Conservation (phyloP, 805 yeast genomes). For the Lachancea kluyveri region DNA sequence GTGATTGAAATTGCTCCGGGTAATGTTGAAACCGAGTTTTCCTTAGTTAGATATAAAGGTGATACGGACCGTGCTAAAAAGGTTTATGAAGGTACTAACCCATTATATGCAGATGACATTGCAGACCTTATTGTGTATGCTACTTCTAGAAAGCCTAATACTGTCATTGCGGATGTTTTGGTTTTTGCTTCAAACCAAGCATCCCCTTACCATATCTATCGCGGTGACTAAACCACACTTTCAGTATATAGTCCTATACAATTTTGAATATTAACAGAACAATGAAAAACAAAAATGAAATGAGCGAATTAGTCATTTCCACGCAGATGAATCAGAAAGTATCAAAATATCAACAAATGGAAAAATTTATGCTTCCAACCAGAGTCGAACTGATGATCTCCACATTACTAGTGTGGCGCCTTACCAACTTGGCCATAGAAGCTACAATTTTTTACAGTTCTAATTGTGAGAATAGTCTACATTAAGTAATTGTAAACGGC, state of each 20-base stretch:
- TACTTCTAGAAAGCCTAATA: conserved; percentile 49
- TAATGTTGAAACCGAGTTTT: conserved; percentile 63
- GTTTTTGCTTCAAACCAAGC: conserved; percentile 87
- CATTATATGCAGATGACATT: conserved; percentile 51
- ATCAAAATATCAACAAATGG: no score
- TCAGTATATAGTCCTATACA: no score
- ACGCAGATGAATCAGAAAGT: no score
- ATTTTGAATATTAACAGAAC: no score
- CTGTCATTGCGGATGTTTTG: conserved; percentile 66
- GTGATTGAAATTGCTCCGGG: conserved; percentile 67
- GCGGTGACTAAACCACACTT: conserved; percentile 25
- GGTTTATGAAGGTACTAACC: conserved; percentile 50
- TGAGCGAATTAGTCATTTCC: no score
- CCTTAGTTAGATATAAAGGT: conserved; percentile 53
- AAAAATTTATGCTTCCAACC: conserved; percentile 53
- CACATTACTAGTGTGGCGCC: conserved; percentile 88
- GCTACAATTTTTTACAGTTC: conserved; percentile 19
- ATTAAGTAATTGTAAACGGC: no score
- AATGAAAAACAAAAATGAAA: no score
- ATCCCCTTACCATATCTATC: conserved; percentile 57
- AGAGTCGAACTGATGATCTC: conserved; percentile 78
- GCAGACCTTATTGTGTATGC: conserved; percentile 57
- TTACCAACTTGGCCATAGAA: conserved; percentile 68
- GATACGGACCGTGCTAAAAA: conserved; percentile 47
- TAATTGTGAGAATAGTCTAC: no score